Percentiles rank a stretch among this genome's conserved stretches.
Conservation (phyloP, 805 yeast species). For the Tetrapisispora arboricola region DNA sequence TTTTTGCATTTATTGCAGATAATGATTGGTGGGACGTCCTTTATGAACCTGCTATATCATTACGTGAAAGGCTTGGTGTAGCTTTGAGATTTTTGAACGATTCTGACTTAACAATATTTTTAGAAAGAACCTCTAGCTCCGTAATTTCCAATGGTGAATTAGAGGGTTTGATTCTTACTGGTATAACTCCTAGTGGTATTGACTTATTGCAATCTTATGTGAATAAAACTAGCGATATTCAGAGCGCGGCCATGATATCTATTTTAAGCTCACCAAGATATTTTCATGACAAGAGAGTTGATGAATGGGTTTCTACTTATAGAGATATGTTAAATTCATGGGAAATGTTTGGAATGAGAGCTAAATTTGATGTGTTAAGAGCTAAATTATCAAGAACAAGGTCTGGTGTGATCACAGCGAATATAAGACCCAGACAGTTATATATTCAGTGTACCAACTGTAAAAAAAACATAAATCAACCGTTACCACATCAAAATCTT, state of each 20-base stretch:
- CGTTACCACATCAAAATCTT: not conserved
- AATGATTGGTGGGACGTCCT: conserved; percentile 94
- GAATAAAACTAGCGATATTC: conserved; percentile 82
- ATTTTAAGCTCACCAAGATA: conserved; percentile 78
- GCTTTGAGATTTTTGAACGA: conserved; percentile 81
- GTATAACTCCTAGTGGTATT: conserved; percentile 79
- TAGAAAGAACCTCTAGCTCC: conserved; percentile 56
- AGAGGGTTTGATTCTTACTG: conserved; percentile 84
- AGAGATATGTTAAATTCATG: conserved; percentile 64
- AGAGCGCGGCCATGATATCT: conserved; percentile 76
- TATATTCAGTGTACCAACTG: conserved; percentile 75
- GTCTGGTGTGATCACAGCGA: conserved; percentile 38
- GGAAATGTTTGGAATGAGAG: conserved; percentile 67
- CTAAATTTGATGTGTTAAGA: conserved; percentile 75
- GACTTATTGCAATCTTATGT: conserved; percentile 78
- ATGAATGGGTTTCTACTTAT: conserved; percentile 69
- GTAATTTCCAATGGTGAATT: conserved; percentile 74
- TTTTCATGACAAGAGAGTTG: conserved; percentile 61
- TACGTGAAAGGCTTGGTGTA: conserved; percentile 81
- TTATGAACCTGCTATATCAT: conserved; percentile 79
- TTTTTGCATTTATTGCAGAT: conserved; percentile 88
- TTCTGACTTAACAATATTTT: conserved; percentile 60
- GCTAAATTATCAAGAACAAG: conserved; percentile 49
- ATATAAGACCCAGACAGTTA: conserved; percentile 59
- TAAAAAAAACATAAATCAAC: conserved; percentile 52